phyloP scores from a whole-genome alignment of 441 rosid genomes.

The Brassica hybrid region DNA sequence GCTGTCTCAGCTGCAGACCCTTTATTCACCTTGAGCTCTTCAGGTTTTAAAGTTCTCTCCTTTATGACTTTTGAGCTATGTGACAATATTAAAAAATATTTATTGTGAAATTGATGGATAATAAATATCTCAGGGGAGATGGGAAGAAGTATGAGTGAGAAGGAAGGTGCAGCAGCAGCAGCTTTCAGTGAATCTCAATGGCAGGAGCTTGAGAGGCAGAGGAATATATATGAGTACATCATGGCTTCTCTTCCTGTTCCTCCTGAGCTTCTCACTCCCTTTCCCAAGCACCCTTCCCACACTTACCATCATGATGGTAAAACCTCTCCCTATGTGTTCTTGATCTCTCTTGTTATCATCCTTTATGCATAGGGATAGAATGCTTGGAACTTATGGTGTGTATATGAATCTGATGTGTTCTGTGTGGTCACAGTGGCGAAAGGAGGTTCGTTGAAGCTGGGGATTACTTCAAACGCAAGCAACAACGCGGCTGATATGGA shows the following conservation, averaged over 20 bases:
- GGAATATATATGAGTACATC: no score
- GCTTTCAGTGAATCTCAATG: no score
- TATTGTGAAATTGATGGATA: background rate
- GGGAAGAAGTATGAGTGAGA: slow-evolving; percentile 33
- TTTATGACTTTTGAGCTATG: slow-evolving; percentile 15
- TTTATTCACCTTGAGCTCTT: slow-evolving; percentile 40
- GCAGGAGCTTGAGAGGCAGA: no score
- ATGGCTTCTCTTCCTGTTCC: slow-evolving; percentile 58
- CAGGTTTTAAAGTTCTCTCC: slow-evolving; percentile 45
- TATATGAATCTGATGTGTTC: slow-evolving; percentile 22
- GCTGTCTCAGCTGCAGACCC: slow-evolving; percentile 44
- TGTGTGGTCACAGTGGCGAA: slow-evolving; percentile 23
- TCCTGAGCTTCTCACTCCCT: slow-evolving; percentile 48
- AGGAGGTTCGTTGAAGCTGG: slow-evolving; percentile 45
- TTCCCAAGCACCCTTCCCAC: slow-evolving; percentile 22
- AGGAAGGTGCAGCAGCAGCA: slow-evolving; percentile 33
- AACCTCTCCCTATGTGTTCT: background rate
- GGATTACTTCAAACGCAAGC: slow-evolving; percentile 43
- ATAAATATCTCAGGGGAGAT: slow-evolving; percentile 32
- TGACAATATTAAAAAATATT: background rate
- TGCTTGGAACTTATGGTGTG: slow-evolving; percentile 6
- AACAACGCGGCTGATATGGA: slow-evolving; percentile 51
- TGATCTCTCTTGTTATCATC: slow-evolving; percentile 9
- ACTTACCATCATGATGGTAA: slow-evolving; percentile 31
- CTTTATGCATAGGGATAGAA: slow-evolving; percentile 4